Base-by-base conservation (phyloP, 768 basidiomycete genomes). In the Trametes gibbosa region DNA sequence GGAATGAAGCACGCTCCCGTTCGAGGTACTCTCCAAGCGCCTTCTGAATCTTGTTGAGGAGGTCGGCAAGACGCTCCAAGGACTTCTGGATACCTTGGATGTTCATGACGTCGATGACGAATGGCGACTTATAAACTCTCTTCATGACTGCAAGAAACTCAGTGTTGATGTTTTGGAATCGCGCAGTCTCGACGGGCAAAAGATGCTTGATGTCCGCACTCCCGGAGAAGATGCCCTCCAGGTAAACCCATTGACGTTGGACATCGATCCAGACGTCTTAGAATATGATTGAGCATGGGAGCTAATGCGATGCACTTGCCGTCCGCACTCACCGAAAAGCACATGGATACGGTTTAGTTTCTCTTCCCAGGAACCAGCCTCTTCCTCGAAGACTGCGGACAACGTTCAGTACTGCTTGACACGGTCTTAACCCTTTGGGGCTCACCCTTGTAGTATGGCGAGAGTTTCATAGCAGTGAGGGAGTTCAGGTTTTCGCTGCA, bases 191-290 rank as follows among this genome's bases (percentile, higher is more conserved):
- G 61, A 98, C 90, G 0, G 97, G 97, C 25, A 99, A 86, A 14
- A 99, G 85, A 71, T 99, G 97, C 71, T 98, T 98, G 82, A 99
- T 98, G 70, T 99, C 97, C 24, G 95, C 97, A 66, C 95, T 98
- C 34, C 96, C 95, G n/a, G 96, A 93, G 75, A 99, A 99, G 66
- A 99, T 99, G 42, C 97, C 97, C 73, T 99, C 97, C 52, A 99
- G 82, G 71, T 99, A 99, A 0, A 99, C 97, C 97, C 97, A 99
- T 77, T 99, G 97, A 7, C 97, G 86, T 67, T 99, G 97, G 16
- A 99, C 97, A 66, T 99, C 97, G 65, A 99, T 97, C 97, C 97
- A 99, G 37, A 98, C 90, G 73, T 99, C 92, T 93, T 63, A 24
- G 16, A 43, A 2, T 10, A 14, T 2, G 29, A 23, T 21, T 69